phyloP scores from a whole-genome alignment of 257 asterid species.

The Penstemon davidsonii region DNA sequence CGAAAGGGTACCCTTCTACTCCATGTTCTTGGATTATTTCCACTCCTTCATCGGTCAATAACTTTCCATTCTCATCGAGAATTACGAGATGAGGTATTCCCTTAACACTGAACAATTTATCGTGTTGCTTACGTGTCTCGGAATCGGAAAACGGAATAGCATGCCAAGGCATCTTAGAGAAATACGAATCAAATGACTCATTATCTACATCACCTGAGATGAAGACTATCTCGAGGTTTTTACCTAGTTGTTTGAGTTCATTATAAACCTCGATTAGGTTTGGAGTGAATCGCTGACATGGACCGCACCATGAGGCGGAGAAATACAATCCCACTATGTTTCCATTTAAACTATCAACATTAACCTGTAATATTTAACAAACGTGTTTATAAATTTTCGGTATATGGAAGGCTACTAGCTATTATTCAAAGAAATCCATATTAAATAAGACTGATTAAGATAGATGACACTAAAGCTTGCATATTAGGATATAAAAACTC shows the following conservation, averaged over 20 bases:
- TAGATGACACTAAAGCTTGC: background rate
- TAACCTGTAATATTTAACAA: conserved; percentile 44
- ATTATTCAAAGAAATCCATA: background rate
- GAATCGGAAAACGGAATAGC: conserved; percentile 83
- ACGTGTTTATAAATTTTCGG: background rate
- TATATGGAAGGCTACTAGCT: background rate
- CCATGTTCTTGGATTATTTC: conserved; percentile 54
- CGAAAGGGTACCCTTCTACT: conserved; percentile 76
- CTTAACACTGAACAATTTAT: conserved; percentile 47
- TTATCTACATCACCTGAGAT: conserved; percentile 61
- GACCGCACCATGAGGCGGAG: conserved; percentile 98
- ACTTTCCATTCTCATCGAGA: conserved; percentile 57
- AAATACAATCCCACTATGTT: conserved; percentile 73
- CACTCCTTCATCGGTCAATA: conserved; percentile 55
- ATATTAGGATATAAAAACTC: background rate
- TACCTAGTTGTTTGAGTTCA: conserved; percentile 45
- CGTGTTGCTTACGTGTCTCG: conserved; percentile 46
- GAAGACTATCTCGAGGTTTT: conserved; percentile 68
- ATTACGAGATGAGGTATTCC: conserved; percentile 84
- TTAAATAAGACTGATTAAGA: background rate
- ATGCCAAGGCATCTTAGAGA: conserved; percentile 91
- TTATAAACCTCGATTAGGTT: conserved; percentile 61
- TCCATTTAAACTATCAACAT: conserved; percentile 49
- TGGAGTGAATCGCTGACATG: conserved; percentile 78
- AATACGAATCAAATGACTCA: conserved; percentile 60